Percentiles rank a stretch among this genome's conserved stretches.
Evolutionary conservation across 345 rosid species (phyloP).

Genomic region (Litchi chinensis): DNA sequence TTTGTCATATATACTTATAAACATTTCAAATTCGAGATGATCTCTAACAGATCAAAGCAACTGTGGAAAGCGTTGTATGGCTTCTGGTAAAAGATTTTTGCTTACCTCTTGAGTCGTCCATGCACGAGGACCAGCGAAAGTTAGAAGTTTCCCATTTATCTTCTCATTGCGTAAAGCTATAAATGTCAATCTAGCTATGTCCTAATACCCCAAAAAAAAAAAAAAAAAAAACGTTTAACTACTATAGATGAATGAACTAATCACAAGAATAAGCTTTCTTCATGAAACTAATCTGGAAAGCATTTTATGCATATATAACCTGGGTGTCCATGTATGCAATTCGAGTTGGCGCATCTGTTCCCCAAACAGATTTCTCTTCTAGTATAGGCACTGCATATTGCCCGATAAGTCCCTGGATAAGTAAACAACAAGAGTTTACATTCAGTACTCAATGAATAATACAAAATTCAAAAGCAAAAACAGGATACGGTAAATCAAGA

Average conservation of each 20-base stretch:
- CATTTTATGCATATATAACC: constrained; percentile 38
- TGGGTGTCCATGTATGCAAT: constrained; percentile 99
- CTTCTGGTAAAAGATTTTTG: constrained; percentile 5
- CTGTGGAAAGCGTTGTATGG: not conserved
- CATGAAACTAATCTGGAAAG: not conserved
- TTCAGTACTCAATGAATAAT: constrained; percentile 1
- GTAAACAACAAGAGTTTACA: constrained; percentile 15
- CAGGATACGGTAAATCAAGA: not conserved
- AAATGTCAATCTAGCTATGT: constrained; percentile 86
- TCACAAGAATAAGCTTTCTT: not conserved
- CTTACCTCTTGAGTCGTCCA: constrained; percentile 98
- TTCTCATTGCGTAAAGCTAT: constrained; percentile 83
- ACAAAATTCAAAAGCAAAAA: constrained; percentile 3
- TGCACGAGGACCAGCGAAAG: constrained; percentile 96
- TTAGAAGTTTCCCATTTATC: constrained; percentile 70
- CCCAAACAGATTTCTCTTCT: constrained; percentile 98
- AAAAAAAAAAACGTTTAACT: constrained; percentile 1
- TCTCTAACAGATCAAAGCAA: too few relatives aligned
- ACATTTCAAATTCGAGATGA: not conserved
- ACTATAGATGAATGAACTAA: not conserved
- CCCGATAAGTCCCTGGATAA: constrained; percentile 79
- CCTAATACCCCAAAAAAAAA: constrained; percentile 48
- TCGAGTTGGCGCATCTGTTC: constrained; percentile 97
- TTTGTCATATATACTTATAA: not conserved
- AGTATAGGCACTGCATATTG: constrained; percentile 96